Evolutionary conservation across 305 asterid genomes (phyloP), one percentile per base, ranked within the genome.

Genomic region (Fraxinus xanthoxyloides): DNA sequence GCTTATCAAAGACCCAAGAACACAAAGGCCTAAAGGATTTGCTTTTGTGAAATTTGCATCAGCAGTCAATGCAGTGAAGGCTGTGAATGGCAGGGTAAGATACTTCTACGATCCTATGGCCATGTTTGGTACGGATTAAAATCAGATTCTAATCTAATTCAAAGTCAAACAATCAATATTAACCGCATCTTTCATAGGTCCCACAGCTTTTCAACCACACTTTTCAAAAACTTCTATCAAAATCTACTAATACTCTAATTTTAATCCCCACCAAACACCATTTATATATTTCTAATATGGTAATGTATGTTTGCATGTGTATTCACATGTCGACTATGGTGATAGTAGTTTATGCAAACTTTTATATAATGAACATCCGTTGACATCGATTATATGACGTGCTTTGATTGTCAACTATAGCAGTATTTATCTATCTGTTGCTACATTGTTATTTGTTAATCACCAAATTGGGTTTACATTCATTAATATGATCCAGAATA

Each of bases 11-110:
- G 99, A 93, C 80, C 90, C 92, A 32, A 85, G 75, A 72, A 94
- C 96, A 2, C 94, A 32, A 80, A 78, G 97, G 87, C 92, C 90
- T 30, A 94, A 92, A 83, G 97, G 98, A 78, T 95, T 92, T 81
- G 97, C 92, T 79, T 95, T 93, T 80, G 94, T 92, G 32, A 88
- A 82, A 86, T 94, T 92, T 87, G 91, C 77, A 8, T 85, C 93
- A 5, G 93, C 90, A 79, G 51, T 82, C 59, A 91, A 91, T 79
- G 97, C 97, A 8, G 72, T 91, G 76, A 89, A 84, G 84, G 88
- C 93, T 83, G 76, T 93, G 89, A 92, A 88, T 82, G 92, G 94
- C 84, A 90, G 89, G 94, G 97, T 93, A 87, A 34, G 12, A 28
- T 28, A 3, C 36, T 67, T 65, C 7, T 67, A 21, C 74, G 7